A percentile compares a stretch with the other conserved stretches of the same genome.
Conservation (phyloP, 2,329 filamentous ascomycete genomes). For the Juglanconis oblonga region DNA sequence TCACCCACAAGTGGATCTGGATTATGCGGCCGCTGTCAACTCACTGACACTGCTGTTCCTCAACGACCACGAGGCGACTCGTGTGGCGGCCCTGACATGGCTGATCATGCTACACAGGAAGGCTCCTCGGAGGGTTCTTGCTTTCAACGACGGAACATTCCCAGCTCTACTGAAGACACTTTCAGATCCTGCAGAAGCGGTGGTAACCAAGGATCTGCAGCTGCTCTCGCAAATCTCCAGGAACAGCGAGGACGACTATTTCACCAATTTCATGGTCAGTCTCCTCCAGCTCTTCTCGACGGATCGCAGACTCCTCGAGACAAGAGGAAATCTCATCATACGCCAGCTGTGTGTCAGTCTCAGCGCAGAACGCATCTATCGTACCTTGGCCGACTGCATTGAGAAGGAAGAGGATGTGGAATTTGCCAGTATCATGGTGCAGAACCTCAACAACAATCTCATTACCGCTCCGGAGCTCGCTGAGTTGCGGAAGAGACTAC, state of each 20-base stretch:
- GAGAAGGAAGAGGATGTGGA: constrained; percentile 98
- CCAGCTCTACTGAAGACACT: constrained; percentile 93
- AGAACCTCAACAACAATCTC: constrained; percentile 98
- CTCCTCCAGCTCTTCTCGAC: constrained; percentile 93
- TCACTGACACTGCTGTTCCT: constrained; percentile 90
- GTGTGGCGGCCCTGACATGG: constrained; percentile 92
- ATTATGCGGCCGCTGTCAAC: constrained; percentile 92
- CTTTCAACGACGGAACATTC: constrained; percentile 96
- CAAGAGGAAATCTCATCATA: constrained; percentile 92
- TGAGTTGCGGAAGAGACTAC: constrained; percentile 82
- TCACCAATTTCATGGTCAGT: constrained; percentile 97
- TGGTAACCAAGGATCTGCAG: constrained; percentile 91
- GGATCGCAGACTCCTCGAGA: constrained; percentile 85
- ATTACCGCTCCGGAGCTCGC: constrained; percentile 94
- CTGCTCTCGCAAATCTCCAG: constrained; percentile 92
- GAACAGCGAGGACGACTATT: constrained; percentile 96
- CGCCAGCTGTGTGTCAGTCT: constrained; percentile 89
- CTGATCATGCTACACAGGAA: constrained; percentile 97
- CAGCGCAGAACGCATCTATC: constrained; percentile 91
- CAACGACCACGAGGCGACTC: constrained; percentile 94
- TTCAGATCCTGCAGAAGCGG: constrained; percentile 90
- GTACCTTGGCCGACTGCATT: constrained; percentile 91
- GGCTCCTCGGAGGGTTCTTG: constrained; percentile 86
- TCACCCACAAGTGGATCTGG: constrained; percentile 67
- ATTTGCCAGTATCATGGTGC: constrained; percentile 99